Evolutionary conservation across 495 filamentous ascomycete genomes (phyloP), one percentile per base, ranked within the genome.

Genomic region (Hypomontagnella monticulosa): DNA sequence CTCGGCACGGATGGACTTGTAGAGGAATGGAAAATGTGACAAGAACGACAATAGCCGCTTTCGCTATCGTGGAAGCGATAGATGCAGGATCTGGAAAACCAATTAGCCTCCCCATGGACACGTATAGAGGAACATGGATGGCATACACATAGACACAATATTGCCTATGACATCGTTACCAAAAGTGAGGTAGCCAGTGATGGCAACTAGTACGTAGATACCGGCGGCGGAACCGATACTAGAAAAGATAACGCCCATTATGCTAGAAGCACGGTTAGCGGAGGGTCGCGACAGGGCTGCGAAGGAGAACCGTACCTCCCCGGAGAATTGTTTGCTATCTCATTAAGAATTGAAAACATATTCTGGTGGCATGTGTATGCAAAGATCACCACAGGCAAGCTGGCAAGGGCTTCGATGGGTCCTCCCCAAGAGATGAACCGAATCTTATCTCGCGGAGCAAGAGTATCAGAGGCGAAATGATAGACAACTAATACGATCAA

Each of bases 361-460:
- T 99, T 99, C 68, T 99, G 95, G 76, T 99, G 95, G 72, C 96
- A 99, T 4, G 95, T 99, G 76, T 97, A 99, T 15, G 95, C 95
- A 79, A 98, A 99, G 7, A 99, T 92, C 57, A 97, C 92, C 40
- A 99, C 91, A 0, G 95, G 96, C 59, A 99, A 88, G 63, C 90
- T 93, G 66, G 91, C 89, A 38, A 99, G 83, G 2, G 88, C 87
- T 16, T 90, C 85, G 36, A 96, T 83, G 12, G 89, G 81, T 0
- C 95, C 93, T 19, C 86, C 88, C 88, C 92, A 96, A 51, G 84
- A 79, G 60, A 95, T 80, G 14, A 90, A 74, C 19, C 90, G 87
- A 61, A 99, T 81, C 16, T 84, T 81, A 15, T 93, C 91, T 42
- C 91, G 83, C 42, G 91, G 86, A 2, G 83, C 77, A 52, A 87